Evolutionary conservation across 1,284 basidiomycete species (phyloP).

Genomic region (Apiotrichum mycotoxinovorans): DNA sequence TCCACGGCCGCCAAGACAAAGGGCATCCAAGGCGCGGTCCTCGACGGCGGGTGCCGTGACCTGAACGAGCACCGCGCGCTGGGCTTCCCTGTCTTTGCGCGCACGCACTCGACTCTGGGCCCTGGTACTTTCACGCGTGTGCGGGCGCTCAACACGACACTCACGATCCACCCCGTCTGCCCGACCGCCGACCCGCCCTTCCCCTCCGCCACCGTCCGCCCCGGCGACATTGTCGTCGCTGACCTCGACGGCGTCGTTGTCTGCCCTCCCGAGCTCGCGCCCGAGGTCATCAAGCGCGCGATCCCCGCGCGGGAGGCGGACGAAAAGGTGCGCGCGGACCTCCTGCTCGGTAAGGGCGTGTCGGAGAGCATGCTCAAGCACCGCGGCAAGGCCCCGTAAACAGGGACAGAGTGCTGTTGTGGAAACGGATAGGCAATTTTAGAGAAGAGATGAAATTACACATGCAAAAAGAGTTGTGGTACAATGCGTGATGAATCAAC

Average conservation of each 20-base stretch:
- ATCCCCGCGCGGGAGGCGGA: slow-evolving; percentile 65
- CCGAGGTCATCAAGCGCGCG: slow-evolving; percentile 62
- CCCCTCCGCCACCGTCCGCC: slow-evolving; percentile 61
- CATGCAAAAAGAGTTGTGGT: neutral
- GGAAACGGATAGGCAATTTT: neutral
- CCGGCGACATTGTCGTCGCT: slow-evolving; percentile 78
- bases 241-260: slow-evolving; percentile 89
- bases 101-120: slow-evolving; percentile 57
- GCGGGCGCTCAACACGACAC: slow-evolving; percentile 68
- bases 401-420: neutral
- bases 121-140: slow-evolving; percentile 84
- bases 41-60: slow-evolving; percentile 53
- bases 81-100: slow-evolving; percentile 44
- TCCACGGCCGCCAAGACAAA: slow-evolving; percentile 49
- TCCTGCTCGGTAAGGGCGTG: slow-evolving; percentile 68
- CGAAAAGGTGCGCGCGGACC: slow-evolving; percentile 69
- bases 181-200: slow-evolving; percentile 14
- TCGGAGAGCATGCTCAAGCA: slow-evolving; percentile 70
- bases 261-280: slow-evolving; percentile 61
- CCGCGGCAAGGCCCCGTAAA: slow-evolving; percentile 20
- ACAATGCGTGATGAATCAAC: no score
- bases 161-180: slow-evolving; percentile 56
- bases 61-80: slow-evolving; percentile 50
- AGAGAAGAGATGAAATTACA: neutral
- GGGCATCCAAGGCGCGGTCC: slow-evolving; percentile 49